Evolutionary conservation across 305 asterid species (phyloP).

Genomic region (Ilex paraguariensis): DNA sequence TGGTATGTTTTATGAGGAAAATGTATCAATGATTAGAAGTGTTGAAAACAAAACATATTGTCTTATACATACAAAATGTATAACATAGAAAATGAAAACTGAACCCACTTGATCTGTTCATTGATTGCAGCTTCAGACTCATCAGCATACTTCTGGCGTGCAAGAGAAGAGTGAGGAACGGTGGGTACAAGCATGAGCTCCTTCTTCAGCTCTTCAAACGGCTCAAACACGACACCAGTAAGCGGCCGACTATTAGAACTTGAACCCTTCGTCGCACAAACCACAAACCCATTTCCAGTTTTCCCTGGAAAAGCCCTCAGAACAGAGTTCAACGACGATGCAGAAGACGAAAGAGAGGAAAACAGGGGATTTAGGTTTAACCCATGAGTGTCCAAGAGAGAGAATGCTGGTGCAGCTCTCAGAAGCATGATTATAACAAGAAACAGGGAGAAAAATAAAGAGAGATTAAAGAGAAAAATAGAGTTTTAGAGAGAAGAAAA

Average conservation of each 20-base stretch:
- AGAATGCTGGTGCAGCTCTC: slow-evolving; percentile 38
- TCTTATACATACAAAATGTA: no score
- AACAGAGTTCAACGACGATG: not conserved
- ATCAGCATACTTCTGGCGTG: slow-evolving; percentile 29
- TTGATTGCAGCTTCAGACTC: slow-evolving; percentile 31
- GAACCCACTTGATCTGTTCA: slow-evolving; percentile 54
- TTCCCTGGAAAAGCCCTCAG: slow-evolving; percentile 25
- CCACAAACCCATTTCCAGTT: slow-evolving; percentile 28
- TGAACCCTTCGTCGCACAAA: slow-evolving; percentile 39
- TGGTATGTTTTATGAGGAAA: no score
- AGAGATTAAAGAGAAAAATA: no score
- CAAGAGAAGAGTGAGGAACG: slow-evolving; percentile 43
- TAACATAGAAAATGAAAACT: not conserved
- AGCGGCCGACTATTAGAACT: slow-evolving; percentile 40
- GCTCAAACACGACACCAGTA: slow-evolving; percentile 72
- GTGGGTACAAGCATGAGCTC: slow-evolving; percentile 66
- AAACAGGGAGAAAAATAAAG: not conserved
- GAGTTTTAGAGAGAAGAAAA: not conserved
- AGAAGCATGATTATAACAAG: slow-evolving; percentile 31
- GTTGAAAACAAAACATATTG: no score
- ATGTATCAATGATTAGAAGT: no score
- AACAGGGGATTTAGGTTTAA: slow-evolving; percentile 26
- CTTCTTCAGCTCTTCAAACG: slow-evolving; percentile 76
- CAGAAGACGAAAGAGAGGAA: not conserved
- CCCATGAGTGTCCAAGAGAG: slow-evolving; percentile 26